Conservation (phyloP, 768 basidiomycete genomes). For the Rhodosporidiobolus sp. region DNA sequence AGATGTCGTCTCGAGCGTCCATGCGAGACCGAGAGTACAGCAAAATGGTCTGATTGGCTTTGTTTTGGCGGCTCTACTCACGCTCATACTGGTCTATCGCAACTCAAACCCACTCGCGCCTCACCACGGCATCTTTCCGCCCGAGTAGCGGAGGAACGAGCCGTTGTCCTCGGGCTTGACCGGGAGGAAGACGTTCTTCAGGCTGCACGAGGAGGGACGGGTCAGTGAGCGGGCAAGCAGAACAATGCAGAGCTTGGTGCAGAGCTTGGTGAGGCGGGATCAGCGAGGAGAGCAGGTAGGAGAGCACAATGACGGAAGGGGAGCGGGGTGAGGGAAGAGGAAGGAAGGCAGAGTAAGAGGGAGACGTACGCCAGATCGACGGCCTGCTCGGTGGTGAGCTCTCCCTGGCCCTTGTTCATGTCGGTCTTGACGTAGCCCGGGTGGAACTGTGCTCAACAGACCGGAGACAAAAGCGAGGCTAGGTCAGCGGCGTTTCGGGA, state of each 20-base stretch:
- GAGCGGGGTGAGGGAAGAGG: no score
- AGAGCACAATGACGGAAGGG: no score
- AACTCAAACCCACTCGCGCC: no score
- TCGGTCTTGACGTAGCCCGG: conserved; percentile 12
- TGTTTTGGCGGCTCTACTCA: neutral
- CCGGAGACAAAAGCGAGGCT: no score
- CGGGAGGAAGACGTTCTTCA: conserved; percentile 20
- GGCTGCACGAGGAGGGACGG: neutral
- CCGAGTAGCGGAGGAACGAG: conserved; percentile 7
- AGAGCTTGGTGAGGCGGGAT: no score
- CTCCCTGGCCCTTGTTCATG: conserved; percentile 21
- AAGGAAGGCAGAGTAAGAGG: neutral
- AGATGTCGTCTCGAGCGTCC: no score
- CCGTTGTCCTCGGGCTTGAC: conserved; percentile 11
- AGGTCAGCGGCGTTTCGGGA: no score
- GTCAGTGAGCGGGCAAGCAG: neutral
- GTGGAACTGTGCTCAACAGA: no score
- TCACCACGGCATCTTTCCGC: neutral
- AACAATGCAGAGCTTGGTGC: no score
- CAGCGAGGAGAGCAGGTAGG: no score
- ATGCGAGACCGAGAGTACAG: no score
- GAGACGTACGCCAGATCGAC: conserved; percentile 7
- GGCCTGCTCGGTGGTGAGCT: conserved; percentile 6
- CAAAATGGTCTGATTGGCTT: no score
- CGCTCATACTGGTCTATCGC: neutral